These are phyloP conservation scores for Brassica nigra DNA, from an alignment of 345 rosid genomes.

Conservation along the genomic window DNA sequence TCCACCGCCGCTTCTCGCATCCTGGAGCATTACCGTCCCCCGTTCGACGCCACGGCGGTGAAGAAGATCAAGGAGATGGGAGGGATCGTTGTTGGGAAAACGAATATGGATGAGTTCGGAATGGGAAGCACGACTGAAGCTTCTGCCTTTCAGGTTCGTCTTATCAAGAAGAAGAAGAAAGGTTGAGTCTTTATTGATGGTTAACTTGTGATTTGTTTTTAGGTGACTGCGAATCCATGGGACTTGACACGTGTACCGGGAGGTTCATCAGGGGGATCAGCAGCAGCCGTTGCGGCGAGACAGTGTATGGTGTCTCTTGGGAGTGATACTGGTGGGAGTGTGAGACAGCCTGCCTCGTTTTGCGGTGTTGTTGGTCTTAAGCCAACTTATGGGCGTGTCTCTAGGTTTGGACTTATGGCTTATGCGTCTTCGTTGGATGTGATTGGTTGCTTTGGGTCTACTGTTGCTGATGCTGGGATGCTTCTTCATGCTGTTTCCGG, in stretches of 20 bases:
- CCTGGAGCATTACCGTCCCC: neutral
- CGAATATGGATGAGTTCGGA: neutral
- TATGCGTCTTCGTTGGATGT: slow-evolving; percentile 94
- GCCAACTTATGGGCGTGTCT: slow-evolving; percentile 95
- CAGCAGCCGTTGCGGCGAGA: slow-evolving; percentile 74
- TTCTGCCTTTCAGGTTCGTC: neutral
- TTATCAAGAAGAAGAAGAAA: slow-evolving; percentile 12
- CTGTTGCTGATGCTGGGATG: slow-evolving; percentile 84
- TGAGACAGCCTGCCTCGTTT: slow-evolving; percentile 93
- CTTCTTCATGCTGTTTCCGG: slow-evolving; percentile 87
- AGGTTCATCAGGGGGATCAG: slow-evolving; percentile 97
- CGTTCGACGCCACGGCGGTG: slow-evolving; percentile 1
- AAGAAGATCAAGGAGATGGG: neutral
- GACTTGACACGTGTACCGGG: slow-evolving; percentile 89
- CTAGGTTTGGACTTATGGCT: slow-evolving; percentile 93
- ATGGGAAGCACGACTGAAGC: neutral
- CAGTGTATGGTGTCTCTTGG: neutral
- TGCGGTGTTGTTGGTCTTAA: slow-evolving; percentile 95
- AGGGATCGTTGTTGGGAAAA: neutral
- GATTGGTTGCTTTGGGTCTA: slow-evolving; percentile 84
- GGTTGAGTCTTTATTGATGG: neutral
- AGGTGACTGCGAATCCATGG: slow-evolving; percentile 49
- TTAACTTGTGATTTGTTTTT: neutral
- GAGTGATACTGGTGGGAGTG: slow-evolving; percentile 99
- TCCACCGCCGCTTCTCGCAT: neutral